Evolutionary conservation across 2,329 filamentous ascomycete genomes (phyloP).

Genomic region (Calonectria pseudoturangicola): DNA sequence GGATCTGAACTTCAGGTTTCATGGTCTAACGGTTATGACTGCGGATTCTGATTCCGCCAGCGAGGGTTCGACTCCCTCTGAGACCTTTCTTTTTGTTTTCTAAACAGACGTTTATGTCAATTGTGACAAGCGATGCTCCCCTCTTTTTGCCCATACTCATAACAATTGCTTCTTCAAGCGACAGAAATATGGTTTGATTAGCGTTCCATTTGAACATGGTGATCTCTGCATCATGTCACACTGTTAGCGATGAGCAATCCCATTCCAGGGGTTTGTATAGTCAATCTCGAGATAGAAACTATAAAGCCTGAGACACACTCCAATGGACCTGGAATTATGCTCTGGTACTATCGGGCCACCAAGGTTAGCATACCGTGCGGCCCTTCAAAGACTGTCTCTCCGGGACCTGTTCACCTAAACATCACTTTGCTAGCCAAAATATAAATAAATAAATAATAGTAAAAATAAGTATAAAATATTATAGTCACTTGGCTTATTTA

Average conservation of each 20-base stretch:
- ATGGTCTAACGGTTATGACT: conserved; percentile 54
- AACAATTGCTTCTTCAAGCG: neutral
- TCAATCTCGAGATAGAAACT: neutral
- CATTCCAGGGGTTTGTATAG: neutral
- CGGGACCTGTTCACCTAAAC: too few relatives aligned
- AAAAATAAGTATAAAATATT: too few relatives aligned
- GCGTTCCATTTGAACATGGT: neutral
- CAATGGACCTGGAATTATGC: neutral
- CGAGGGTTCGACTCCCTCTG: conserved; percentile 55
- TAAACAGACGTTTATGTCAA: neutral
- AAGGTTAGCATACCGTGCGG: neutral
- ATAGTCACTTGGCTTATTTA: too few relatives aligned
- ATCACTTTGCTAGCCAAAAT: too few relatives aligned
- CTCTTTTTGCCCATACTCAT: neutral
- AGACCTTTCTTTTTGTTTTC: conserved; percentile 44
- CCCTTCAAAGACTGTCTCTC: too few relatives aligned
- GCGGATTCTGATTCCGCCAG: conserved; percentile 56
- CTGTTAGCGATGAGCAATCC: neutral
- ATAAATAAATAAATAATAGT: too few relatives aligned
- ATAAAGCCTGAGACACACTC: neutral
- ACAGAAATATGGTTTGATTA: neutral
- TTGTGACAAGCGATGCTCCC: neutral
- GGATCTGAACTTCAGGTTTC: conserved; percentile 39
- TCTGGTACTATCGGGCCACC: conserved; percentile 4
- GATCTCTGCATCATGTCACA: too few relatives aligned